A percentile compares a stretch with the other conserved stretches of the same genome.
Evolutionary conservation across 176 grass and related monocot species (phyloP).

Genomic region (Phyllostachys edulis): DNA sequence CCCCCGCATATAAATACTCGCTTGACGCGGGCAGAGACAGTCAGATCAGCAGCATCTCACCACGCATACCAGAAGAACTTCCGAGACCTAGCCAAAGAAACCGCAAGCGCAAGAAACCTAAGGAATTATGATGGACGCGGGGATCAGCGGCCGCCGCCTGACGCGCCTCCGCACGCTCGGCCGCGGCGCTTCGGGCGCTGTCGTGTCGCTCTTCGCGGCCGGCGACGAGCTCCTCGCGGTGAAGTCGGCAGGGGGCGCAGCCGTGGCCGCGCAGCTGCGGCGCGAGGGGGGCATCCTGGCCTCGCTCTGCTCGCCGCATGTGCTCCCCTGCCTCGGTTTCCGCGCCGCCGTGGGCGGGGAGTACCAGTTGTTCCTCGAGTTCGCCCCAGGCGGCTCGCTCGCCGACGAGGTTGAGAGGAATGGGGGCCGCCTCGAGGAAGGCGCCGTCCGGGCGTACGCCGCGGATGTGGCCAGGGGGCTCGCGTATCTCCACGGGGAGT

Average conservation of each 20-base stretch:
- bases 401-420: conserved; percentile 49
- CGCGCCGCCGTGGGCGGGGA: neutral
- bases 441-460: conserved; percentile 35
- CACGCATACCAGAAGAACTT: neutral
- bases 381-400: conserved; percentile 78
- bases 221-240: conserved; percentile 54
- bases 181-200: conserved; percentile 52
- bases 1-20: conserved; percentile 32
- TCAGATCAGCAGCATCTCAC: conserved; percentile 2
- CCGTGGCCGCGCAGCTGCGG: conserved; percentile 38
- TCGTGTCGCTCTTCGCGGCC: conserved; percentile 49
- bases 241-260: conserved; percentile 49
- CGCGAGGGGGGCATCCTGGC: conserved; percentile 64
- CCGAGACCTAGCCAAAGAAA: conserved; percentile 12
- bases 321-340: conserved; percentile 65
- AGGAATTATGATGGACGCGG: neutral
- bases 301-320: conserved; percentile 54
- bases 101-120: neutral
- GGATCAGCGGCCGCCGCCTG: conserved; percentile 15
- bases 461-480: conserved; percentile 59
- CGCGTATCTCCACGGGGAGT: conserved; percentile 60
- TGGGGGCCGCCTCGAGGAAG: conserved; percentile 49
- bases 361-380: conserved; percentile 67
- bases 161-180: conserved; percentile 56
- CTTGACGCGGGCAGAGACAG: neutral